These are phyloP conservation scores for Gossypium stocksii DNA, from an alignment of 345 rosid genomes.

Conservation along the genomic window DNA sequence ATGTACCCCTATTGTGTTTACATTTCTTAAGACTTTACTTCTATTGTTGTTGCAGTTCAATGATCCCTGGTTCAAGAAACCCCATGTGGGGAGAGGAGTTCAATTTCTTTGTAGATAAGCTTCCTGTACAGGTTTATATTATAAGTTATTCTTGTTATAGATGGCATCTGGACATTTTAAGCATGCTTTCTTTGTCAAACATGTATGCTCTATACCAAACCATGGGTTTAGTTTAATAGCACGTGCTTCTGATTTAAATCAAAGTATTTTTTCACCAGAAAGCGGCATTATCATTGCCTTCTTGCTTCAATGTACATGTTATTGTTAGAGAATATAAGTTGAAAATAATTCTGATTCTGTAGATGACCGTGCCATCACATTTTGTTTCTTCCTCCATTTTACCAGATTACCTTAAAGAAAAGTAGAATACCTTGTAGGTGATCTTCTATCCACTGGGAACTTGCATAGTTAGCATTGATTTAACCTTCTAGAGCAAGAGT, in stretches of 20 bases:
- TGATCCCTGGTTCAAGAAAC: slow-evolving; percentile 97
- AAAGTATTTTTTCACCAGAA: neutral
- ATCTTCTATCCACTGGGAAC: too few relatives aligned
- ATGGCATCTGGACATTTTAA: neutral
- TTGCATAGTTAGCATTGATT: too few relatives aligned
- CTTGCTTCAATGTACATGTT: neutral
- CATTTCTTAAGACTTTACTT: slow-evolving; percentile 8
- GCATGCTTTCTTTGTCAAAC: neutral
- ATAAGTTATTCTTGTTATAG: slow-evolving; percentile 5
- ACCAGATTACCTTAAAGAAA: too few relatives aligned
- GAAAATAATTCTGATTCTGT: too few relatives aligned
- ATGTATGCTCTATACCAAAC: neutral
- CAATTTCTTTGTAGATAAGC: slow-evolving; percentile 80
- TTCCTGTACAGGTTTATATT: slow-evolving; percentile 72
- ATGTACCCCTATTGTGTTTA: neutral
- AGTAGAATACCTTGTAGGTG: too few relatives aligned
- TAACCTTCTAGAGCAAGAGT: too few relatives aligned
- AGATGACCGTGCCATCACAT: too few relatives aligned
- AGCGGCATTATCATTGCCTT: neutral
- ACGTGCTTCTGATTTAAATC: neutral
- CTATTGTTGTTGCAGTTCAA: slow-evolving; percentile 56
- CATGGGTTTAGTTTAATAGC: neutral
- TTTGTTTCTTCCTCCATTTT: too few relatives aligned
- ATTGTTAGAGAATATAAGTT: too few relatives aligned
- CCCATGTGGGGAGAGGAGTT: slow-evolving; percentile 99